phyloP scores from a whole-genome alignment of 1,284 basidiomycete genomes.

The Stygiomarasmius scandens region DNA sequence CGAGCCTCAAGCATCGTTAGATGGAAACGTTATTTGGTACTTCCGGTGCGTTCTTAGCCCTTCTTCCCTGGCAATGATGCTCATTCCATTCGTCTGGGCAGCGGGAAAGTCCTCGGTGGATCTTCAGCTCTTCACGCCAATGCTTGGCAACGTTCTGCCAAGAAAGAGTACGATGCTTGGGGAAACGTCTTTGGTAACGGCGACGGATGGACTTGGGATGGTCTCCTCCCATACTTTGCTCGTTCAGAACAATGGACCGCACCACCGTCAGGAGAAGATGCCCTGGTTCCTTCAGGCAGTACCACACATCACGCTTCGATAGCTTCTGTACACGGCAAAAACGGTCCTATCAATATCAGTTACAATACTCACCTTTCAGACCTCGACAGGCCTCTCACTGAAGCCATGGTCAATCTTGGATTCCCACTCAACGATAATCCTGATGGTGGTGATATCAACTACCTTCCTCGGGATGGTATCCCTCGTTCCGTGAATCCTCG shows the following conservation, averaged over 20 bases:
- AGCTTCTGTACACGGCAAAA: background rate
- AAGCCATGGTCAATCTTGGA: slow-evolving; percentile 1
- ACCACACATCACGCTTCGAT: background rate
- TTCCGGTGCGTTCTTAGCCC: background rate
- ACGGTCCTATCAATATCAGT: background rate
- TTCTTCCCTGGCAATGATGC: too few relatives aligned
- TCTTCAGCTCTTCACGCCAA: background rate
- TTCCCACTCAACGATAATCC: slow-evolving; percentile 2
- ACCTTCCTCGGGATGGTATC: background rate
- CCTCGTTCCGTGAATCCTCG: background rate
- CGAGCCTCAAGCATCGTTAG: background rate
- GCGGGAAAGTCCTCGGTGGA: background rate
- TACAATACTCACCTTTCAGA: background rate
- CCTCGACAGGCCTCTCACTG: background rate
- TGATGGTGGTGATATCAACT: background rate
- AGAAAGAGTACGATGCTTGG: background rate
- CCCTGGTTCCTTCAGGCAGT: background rate
- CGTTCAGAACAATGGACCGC: background rate
- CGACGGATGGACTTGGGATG: background rate
- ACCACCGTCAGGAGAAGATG: background rate
- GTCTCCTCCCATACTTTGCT: background rate
- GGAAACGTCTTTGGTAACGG: background rate
- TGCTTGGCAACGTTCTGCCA: background rate
- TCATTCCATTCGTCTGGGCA: too few relatives aligned
- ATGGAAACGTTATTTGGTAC: background rate